Base-by-base conservation (phyloP, 331 rosid species). In the Dryas integrifolia region DNA sequence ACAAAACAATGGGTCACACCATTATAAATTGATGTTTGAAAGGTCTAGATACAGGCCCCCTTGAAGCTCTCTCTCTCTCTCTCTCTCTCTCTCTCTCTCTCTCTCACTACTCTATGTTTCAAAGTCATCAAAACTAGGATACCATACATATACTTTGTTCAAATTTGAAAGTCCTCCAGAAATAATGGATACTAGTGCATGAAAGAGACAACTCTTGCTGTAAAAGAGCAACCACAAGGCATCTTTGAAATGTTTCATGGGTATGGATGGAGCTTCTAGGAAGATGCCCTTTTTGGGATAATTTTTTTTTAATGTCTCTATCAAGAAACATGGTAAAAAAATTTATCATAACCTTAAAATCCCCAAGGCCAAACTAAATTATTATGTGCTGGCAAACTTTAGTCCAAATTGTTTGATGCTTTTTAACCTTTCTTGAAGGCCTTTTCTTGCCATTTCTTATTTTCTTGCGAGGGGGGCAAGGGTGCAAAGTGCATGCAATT, bases 1-100 rank as follows among this genome's bases (percentile, higher is more conserved):
- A 69, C 78, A 57, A 38, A 75, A 79, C 58, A 51, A 74, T 76
- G 73, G 67, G 58, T 75, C 72, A 76, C n/a, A 76, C n/a, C 38
- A 44, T 24, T 52, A 62, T 76, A 79, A 87, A 79, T 46, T 46
- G 83, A 75, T 74, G 80, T 77, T 85, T 86, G 92, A 82, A 92
- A 78, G 76, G 86, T 84, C 85, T 24, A 78, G 69, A 84, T 92
- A 73, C 98, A 87, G 72, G 75, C 79, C 91, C 91, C 98, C 84
- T 82, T 82, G 77, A 86, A 72, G 60, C 24, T 21, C 24, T 21
- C 24, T 21, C 24, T 21, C 12, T 18, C 21, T 18, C 21, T 18
- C 24, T 21, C 24, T 21, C 24, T 21, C 24, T 21, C 12, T 51
- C 35, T 30, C 35, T 30, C 35, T 30, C 35, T 30, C 35, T 30